A percentile compares a stretch with the other conserved stretches of the same genome.
These are phyloP conservation scores for Trichophyton schoenleinii DNA, from an alignment of 2,329 filamentous ascomycete species.

Conservation along the genomic window DNA sequence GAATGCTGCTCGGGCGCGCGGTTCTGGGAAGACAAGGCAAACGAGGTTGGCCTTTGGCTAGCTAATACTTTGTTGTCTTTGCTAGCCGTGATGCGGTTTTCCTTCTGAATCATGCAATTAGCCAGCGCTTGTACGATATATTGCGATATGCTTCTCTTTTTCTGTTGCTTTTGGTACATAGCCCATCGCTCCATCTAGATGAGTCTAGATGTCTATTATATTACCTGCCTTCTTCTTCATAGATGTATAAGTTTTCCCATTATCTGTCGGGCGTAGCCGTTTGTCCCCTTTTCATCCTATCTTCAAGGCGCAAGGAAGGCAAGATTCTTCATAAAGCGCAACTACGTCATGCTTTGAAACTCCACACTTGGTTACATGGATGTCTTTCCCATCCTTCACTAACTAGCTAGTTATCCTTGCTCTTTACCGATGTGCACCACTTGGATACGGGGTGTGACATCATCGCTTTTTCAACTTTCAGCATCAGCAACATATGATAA, in stretches of 20 bases:
- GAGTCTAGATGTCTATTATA: too few relatives aligned
- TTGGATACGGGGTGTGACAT: constrained; percentile 3
- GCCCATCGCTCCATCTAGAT: too few relatives aligned
- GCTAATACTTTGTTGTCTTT: not conserved
- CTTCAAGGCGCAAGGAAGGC: not conserved
- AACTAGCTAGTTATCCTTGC: not conserved
- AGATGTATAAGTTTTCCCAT: too few relatives aligned
- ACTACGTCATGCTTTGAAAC: not conserved
- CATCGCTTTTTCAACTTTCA: not conserved
- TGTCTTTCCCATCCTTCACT: not conserved
- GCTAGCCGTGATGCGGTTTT: not conserved
- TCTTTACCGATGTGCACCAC: not conserved
- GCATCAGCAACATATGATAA: not conserved
- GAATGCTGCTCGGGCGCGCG: not conserved
- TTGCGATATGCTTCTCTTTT: not conserved
- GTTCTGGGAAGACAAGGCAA: constrained; percentile 11
- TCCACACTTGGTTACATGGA: not conserved
- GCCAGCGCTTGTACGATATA: not conserved
- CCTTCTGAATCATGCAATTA: not conserved
- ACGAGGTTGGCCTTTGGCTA: constrained; percentile 12
- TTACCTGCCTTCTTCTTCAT: too few relatives aligned
- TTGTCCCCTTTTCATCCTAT: not conserved
- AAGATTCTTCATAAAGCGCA: not conserved
- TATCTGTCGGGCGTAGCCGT: not conserved
- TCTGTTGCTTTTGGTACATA: not conserved